A percentile compares a stretch with the other conserved stretches of the same genome.
Evolutionary conservation across 345 rosid genomes (phyloP).

Genomic region (Melastoma malabathricum): DNA sequence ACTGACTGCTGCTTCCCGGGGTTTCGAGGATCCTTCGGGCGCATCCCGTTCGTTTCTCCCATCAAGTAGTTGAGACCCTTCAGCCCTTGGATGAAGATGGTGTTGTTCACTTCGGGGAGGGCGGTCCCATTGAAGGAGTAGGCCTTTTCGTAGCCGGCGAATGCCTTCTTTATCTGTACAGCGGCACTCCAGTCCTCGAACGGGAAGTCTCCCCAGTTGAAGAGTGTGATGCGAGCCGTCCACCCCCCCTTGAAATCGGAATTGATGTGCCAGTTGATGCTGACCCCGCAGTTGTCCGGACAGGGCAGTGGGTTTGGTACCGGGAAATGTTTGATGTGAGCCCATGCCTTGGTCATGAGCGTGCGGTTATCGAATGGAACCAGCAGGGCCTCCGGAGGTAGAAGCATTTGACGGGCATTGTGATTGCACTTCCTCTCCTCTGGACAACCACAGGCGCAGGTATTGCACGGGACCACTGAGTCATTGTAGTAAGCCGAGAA

Average conservation of each 20-base stretch:
- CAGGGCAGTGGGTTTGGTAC: slow-evolving; percentile 65
- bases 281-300: slow-evolving; percentile 90
- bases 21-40: slow-evolving; percentile 33
- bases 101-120: slow-evolving; percentile 26
- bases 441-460: slow-evolving; percentile 88
- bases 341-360: slow-evolving; percentile 64
- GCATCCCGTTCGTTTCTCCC: slow-evolving; percentile 45
- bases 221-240: slow-evolving; percentile 73
- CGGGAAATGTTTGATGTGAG: slow-evolving; percentile 28
- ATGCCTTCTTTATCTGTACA: slow-evolving; percentile 44
- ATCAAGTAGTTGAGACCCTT: slow-evolving; percentile 52
- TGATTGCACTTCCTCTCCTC: slow-evolving; percentile 36
- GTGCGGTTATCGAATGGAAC: slow-evolving; percentile 71
- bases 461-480: slow-evolving; percentile 67
- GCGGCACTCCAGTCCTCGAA: slow-evolving; percentile 80
- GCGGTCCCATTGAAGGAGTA: slow-evolving; percentile 80
- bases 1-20: slow-evolving; percentile 94
- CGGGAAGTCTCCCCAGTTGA: slow-evolving; percentile 50
- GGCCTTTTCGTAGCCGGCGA: slow-evolving; percentile 45
- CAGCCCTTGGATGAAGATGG: slow-evolving; percentile 62
- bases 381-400: slow-evolving; percentile 68
- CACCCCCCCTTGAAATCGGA: slow-evolving; percentile 60
- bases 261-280: slow-evolving; percentile 79
- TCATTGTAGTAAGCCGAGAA: slow-evolving; percentile 81
- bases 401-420: slow-evolving; percentile 35